A percentile compares a stretch with the other conserved stretches of the same genome.
Conservation (phyloP, 176 grass and related monocot genomes). For the Paspalum notatum region DNA sequence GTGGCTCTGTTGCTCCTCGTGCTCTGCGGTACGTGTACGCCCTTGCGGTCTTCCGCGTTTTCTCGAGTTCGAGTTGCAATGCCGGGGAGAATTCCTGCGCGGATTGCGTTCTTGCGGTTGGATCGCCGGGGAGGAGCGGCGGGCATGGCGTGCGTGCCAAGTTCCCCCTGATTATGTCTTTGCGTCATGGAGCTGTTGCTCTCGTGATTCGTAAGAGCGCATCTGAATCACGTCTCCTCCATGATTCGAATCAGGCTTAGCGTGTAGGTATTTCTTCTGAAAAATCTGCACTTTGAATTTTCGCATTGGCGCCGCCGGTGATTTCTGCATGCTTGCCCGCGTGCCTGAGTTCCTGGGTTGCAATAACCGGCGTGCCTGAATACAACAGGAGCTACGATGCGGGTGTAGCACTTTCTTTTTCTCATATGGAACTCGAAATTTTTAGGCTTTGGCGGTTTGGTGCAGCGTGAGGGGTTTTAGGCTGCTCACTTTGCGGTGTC, state of each 20-base stretch:
- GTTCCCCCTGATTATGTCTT: conserved; percentile 25
- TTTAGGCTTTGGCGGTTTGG: conserved; percentile 16
- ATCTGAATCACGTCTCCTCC: conserved; percentile 39
- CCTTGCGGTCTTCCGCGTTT: conserved; percentile 9
- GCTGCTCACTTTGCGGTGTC: background rate
- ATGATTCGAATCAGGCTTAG: background rate
- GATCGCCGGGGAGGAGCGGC: conserved; percentile 21
- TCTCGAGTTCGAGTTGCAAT: conserved; percentile 37
- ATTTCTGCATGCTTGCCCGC: background rate
- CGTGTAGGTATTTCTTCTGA: background rate
- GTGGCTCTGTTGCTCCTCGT: conserved; percentile 33
- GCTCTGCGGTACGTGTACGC: conserved; percentile 40
- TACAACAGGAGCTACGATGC: background rate
- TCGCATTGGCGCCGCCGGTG: background rate
- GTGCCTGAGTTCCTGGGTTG: background rate
- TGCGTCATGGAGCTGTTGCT: conserved; percentile 31
- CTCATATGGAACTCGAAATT: background rate
- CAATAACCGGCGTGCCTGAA: background rate
- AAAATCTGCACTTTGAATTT: conserved; percentile 15
- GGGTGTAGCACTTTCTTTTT: background rate
- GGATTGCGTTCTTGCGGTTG: background rate
- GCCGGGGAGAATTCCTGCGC: conserved; percentile 25
- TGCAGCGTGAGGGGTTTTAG: conserved; percentile 33
- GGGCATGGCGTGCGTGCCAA: conserved; percentile 40
- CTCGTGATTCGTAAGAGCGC: conserved; percentile 19